Percentiles rank a stretch among this genome's conserved stretches.
phyloP scores from a whole-genome alignment of 1,284 basidiomycete species.

The Ganoderma resinaceum region DNA sequence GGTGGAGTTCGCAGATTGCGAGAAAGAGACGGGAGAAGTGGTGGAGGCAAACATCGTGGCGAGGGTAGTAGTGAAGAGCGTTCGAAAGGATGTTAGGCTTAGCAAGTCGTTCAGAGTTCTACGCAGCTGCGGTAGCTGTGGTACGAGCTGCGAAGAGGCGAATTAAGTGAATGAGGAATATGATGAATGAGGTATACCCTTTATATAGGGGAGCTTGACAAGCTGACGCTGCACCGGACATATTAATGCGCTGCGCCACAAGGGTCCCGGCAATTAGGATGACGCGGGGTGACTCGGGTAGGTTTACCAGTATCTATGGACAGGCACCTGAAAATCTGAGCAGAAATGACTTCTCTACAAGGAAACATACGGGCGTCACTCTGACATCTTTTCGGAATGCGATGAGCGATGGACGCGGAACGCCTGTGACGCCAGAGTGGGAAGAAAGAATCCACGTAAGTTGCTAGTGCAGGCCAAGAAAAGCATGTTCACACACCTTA shows the following conservation, averaged over 20 bases:
- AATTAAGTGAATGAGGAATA: constrained; percentile 14
- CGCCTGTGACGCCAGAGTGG: constrained; percentile 5
- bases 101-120: not conserved
- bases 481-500: not conserved
- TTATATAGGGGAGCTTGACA: constrained; percentile 20
- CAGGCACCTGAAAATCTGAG: constrained; percentile 32
- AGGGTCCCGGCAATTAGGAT: constrained; percentile 16
- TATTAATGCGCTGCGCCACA: constrained; percentile 11
- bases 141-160: not conserved
- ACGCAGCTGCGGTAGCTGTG: not conserved
- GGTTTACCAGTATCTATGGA: constrained; percentile 7
- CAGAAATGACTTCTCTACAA: constrained; percentile 27
- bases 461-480: constrained; percentile 4
- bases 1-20: constrained; percentile 20
- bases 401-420: constrained; percentile 19
- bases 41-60: constrained; percentile 15
- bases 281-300: constrained; percentile 31
- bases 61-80: not conserved
- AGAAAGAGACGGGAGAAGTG: constrained; percentile 20
- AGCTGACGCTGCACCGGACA: constrained; percentile 13
- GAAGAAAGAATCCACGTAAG: not conserved
- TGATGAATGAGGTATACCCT: not conserved
- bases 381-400: constrained; percentile 20
- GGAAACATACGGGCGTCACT: constrained; percentile 20
- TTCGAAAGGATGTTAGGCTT: not conserved